Base-by-base conservation (phyloP, 1,284 basidiomycete genomes). In the Vanrija sp. region DNA sequence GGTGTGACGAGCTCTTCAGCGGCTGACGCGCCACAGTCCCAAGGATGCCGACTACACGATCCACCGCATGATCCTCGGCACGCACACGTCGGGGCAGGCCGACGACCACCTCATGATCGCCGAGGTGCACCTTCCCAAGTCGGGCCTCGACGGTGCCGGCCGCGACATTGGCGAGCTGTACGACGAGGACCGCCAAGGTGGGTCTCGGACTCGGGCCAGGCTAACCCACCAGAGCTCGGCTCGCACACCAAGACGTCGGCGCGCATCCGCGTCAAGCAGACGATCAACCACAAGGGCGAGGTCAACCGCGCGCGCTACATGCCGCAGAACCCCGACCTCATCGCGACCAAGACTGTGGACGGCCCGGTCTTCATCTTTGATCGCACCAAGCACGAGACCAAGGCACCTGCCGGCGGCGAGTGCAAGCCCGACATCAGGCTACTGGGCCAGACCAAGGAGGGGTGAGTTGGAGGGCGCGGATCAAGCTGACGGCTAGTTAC, bases 291-390 rank as follows among this genome's bases (percentile, higher is more conserved):
- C 75, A 83, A 84, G 9, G 93, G 93, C 47, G 96, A 99, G 75
- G 91, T 98, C 67, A 98, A 99, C 76, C 81, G 94, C 37, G 96
- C 96, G 53, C 83, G 96, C 43, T 99, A 98, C 75, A 98, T 97
- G 90, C 96, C 96, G 15, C 95, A 98, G 77, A 98, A 98, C 70
- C 89, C 91, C 6, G 91, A 98, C 75, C 76, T 99, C 62, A 90
- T 99, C 61, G 96, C 96, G 2, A 98, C 95, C 9, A 95, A 98
- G 64, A 81, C 92, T 10, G 84, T 95, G 8, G 84, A 83, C 6
- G 96, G 96, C 15, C 89, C 95, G 62, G 91, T 97, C 10, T 82
- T 89, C 61, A 79, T 99, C 36, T 99, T 98, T 76, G 96, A 99
- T 77, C 80, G 96, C 54, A 98, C 96, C 45, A 98, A 97, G 76